A percentile compares a stretch with the other conserved stretches of the same genome.
These are phyloP conservation scores for Camelina hispida DNA, from an alignment of 345 rosid genomes.

Conservation along the genomic window DNA sequence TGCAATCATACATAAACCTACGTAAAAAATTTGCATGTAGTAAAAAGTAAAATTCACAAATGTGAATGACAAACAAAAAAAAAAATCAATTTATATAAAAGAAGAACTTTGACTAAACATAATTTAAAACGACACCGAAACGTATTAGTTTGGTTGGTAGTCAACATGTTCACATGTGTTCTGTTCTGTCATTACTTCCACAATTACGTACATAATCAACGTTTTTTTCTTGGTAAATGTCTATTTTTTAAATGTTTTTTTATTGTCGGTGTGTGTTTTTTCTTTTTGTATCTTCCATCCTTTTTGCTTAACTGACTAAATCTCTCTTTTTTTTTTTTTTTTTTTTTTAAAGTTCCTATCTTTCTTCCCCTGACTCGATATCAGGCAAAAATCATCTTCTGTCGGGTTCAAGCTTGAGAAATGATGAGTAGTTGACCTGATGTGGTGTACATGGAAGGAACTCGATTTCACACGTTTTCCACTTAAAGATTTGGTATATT, in stretches of 20 bases:
- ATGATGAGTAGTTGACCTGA: not conserved
- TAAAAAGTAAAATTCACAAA: no score
- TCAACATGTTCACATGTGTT: conserved; percentile 15
- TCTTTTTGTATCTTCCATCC: not conserved
- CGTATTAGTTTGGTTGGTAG: not conserved
- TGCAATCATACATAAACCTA: no score
- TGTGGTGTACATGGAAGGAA: conserved; percentile 2
- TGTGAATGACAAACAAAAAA: no score
- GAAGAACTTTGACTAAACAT: not conserved
- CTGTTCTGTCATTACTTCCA: not conserved
- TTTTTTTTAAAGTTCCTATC: not conserved
- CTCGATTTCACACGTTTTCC: conserved; percentile 14
- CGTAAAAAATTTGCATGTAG: no score
- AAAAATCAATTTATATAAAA: not conserved
- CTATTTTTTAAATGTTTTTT: not conserved
- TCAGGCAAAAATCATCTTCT: not conserved
- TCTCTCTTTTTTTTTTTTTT: not conserved
- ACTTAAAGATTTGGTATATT: not conserved
- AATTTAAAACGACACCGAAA: not conserved
- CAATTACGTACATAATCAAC: conserved; percentile 4
- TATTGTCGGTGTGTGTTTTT: conserved; percentile 26
- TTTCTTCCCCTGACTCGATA: conserved; percentile 4
- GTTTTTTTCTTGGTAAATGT: not conserved
- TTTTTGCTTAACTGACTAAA: conserved; percentile 25
- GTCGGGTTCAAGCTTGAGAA: not conserved